Conservation (phyloP, 257 asterid species). For the Solanum okadae region DNA sequence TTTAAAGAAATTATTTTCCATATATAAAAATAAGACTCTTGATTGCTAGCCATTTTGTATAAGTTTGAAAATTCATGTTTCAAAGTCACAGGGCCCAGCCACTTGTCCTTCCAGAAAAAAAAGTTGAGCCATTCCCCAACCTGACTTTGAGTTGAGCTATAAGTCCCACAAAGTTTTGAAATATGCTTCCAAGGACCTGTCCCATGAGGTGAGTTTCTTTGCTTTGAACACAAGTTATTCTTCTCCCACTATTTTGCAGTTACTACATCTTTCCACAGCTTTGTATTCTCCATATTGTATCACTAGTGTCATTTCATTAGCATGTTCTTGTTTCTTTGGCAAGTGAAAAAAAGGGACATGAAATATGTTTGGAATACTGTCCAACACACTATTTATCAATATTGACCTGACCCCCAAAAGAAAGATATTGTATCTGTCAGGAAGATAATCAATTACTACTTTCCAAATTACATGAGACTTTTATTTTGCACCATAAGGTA, state of each 20-base stretch:
- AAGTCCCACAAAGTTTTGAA: background rate
- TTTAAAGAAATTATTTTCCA: background rate
- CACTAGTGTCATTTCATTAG: background rate
- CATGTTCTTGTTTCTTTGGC: background rate
- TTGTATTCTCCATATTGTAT: background rate
- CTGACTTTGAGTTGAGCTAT: background rate
- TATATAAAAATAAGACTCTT: background rate
- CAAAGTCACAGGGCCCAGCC: background rate
- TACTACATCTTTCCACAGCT: background rate
- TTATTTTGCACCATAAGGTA: background rate
- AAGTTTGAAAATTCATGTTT: background rate
- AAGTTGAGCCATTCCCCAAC: background rate
- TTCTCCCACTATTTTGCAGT: background rate
- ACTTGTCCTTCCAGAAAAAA: background rate
- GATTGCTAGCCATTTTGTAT: background rate
- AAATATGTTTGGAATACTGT: background rate
- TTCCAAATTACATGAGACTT: background rate
- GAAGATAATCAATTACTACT: background rate
- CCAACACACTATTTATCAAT: background rate
- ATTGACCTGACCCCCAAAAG: background rate
- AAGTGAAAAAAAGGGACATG: background rate
- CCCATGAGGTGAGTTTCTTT: background rate
- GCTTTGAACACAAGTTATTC: background rate
- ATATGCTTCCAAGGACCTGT: background rate
- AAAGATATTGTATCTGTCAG: background rate